Evolutionary conservation across 352 stramenopile species (phyloP), one percentile per base, ranked within the genome.

Genomic region (Phytophthora citrophthora): DNA sequence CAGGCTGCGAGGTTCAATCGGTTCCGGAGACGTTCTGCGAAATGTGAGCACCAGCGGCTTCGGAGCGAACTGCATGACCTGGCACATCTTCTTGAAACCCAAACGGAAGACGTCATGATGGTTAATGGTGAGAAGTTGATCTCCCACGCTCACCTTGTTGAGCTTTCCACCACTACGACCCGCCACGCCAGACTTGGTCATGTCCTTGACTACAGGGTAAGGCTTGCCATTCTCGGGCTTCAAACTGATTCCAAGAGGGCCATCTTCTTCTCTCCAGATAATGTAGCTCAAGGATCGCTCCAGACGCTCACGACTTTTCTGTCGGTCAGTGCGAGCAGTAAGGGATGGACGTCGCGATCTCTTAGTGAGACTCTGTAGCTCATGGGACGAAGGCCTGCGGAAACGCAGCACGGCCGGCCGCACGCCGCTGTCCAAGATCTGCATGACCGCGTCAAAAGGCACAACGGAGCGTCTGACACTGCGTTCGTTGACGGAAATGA

Each of bases 31-130:
- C 15, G 60, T 76, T 40, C 75, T 74, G 4, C 79, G 80, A 65
- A 91, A 89, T 39, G 83, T 90, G 26, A 91, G 73, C 56, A 89
- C 77, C 12, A 91, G 77, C n/a, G 83, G 83, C 29, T 81, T 76
- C 10, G 83, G 83, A 5, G 83, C 76, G 47, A 86, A 83, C 54
- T 86, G 77, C 66, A 91, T 80, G 59, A 90, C 63, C 54, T 88
- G 63, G 39, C 81, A 73, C 53, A 73, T 79, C 31, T 77, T 77
- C 54, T 76, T 79, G 57, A 82, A 86, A 43, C 80, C 80, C 51
- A 91, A 63, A 38, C 72, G 64, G 36, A 74, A 78, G 12, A 90
- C 77, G 61, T 90, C 83, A 50, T 77, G 72, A 67, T 90, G 76
- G 50, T 90, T 91, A 58, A 91, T 87, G n/a, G 77, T 89, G 26